Base-by-base conservation (phyloP, 495 filamentous ascomycete species). In the Hypomontagnella submonticulosa region DNA sequence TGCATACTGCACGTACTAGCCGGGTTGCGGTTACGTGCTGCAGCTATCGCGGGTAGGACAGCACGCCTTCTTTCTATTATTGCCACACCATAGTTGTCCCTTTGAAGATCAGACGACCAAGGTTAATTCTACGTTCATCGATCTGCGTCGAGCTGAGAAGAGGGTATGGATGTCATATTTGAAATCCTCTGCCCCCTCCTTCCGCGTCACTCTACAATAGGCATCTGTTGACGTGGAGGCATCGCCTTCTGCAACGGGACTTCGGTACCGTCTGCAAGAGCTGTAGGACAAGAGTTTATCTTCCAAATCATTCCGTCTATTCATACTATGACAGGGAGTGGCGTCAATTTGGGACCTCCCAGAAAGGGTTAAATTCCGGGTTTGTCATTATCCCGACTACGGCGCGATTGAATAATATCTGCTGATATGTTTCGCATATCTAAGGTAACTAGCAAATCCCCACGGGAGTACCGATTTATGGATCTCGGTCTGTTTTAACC, bases 161-260 rank as follows among this genome's bases (percentile, higher is more conserved):
- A 6, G 8, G 13, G 23, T 19, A 56, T 8, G 38, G 30, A 19
- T 23, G 5, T 57, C 50, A 63, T 63, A 32, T 41, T 48, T 20
- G 52, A 16, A 44, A 55, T 55, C 34, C 37, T 33, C 37, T 20
- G 51, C n/a, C 7, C 32, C 30, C 32, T 49, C 34, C 36, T 9
- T 42, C 7, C 9, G 13, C 34, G 16, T 36, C 34, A 19, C 37
- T 41, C 6, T 27, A 27, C 11, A 38, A 18, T 7, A 9, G n/a
- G n/a, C 52, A 44, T 47, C 12, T 33, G 11, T 16, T 20, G 48
- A 40, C 38, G 37, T 44, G n/a, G 33, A 60, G 33, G 16, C 23
- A 52, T 37, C 37, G 42, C 40, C 41, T 54, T 41, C 20, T 42
- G 51, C 19, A 49, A 49, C 43, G 38, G 32, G 57, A 15, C 23